phyloP scores from a whole-genome alignment of 306 rosid species.

The Arachis hypogaea region DNA sequence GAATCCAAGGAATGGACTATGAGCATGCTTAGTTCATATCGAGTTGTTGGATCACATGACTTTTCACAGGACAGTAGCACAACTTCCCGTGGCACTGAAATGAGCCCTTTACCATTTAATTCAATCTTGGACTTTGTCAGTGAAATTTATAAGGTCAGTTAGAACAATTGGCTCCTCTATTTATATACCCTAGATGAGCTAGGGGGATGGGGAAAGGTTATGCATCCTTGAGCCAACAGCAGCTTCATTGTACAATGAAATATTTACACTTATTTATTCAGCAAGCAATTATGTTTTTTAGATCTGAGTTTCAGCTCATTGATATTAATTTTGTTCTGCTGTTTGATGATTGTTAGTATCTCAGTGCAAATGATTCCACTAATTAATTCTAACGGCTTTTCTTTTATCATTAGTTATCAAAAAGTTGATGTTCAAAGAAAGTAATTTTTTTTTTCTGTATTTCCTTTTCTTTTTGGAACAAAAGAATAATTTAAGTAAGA shows the following conservation, averaged over 20 bases:
- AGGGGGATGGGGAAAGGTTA: too few species aligned
- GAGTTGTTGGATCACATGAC: slow-evolving; percentile 69
- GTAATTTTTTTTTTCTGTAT: too few species aligned
- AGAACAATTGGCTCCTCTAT: slow-evolving; percentile 23
- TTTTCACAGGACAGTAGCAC: slow-evolving; percentile 56
- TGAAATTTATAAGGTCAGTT: slow-evolving; percentile 84
- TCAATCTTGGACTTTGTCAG: slow-evolving; percentile 95
- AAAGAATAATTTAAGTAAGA: too few species aligned
- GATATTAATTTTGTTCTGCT: slow-evolving; percentile 19
- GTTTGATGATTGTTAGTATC: not conserved
- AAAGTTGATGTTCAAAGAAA: too few species aligned
- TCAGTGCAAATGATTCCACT: slow-evolving; percentile 15
- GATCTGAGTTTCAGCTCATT: slow-evolving; percentile 24
- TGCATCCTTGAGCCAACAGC: too few species aligned
- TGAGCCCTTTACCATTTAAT: slow-evolving; percentile 60
- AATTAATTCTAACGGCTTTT: slow-evolving; percentile 16
- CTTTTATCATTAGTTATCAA: slow-evolving; percentile 20
- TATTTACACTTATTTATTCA: slow-evolving; percentile 9
- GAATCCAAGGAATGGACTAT: slow-evolving; percentile 91
- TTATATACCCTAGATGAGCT: not conserved
- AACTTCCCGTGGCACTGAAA: slow-evolving; percentile 56
- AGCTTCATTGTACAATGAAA: not conserved
- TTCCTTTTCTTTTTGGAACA: too few species aligned
- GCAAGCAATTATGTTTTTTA: slow-evolving; percentile 10
- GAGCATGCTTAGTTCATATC: slow-evolving; percentile 80